Conservation (phyloP, 805 yeast species). For the Priceomyces melissophilus region DNA sequence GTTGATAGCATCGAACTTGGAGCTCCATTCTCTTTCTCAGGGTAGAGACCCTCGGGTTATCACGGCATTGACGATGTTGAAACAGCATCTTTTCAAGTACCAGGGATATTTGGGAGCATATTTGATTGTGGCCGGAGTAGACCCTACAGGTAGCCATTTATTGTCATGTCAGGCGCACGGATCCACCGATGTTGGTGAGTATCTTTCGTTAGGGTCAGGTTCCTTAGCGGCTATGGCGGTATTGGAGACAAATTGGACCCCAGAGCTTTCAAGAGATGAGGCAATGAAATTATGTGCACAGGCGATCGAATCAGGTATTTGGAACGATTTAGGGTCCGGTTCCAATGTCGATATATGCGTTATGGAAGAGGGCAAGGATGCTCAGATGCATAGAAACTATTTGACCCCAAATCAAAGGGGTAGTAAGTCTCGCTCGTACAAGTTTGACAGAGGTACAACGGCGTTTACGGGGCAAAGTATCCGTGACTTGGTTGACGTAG, state of each 20-base stretch:
- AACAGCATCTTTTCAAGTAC: conserved; percentile 93
- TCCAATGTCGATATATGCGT: conserved; percentile 97
- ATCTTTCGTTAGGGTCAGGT: conserved; percentile 92
- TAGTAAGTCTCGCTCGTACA: conserved; percentile 76
- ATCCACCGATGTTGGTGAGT: conserved; percentile 92
- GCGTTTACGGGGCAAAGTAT: conserved; percentile 71
- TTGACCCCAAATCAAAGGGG: conserved; percentile 88
- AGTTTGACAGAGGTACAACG: conserved; percentile 91
- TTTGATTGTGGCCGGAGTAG: conserved; percentile 95
- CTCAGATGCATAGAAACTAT: conserved; percentile 80
- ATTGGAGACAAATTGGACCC: conserved; percentile 82
- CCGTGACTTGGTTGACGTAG: conserved; percentile 62
- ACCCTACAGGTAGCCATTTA: conserved; percentile 92
- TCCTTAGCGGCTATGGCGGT: conserved; percentile 99
- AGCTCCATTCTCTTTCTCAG: conserved; percentile 80
- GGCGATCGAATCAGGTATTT: conserved; percentile 96
- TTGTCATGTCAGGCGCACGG: conserved; percentile 97
- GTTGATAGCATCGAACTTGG: conserved; percentile 84
- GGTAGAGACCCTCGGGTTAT: conserved; percentile 90
- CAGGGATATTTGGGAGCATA: conserved; percentile 98
- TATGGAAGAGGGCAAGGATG: conserved; percentile 90
- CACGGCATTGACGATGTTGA: conserved; percentile 86
- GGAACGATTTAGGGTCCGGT: conserved; percentile 99
- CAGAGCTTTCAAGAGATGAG: conserved; percentile 75
- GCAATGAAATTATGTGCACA: conserved; percentile 89